phyloP scores from a whole-genome alignment of 2,329 filamentous ascomycete genomes.

The Aspergillus tamarii region DNA sequence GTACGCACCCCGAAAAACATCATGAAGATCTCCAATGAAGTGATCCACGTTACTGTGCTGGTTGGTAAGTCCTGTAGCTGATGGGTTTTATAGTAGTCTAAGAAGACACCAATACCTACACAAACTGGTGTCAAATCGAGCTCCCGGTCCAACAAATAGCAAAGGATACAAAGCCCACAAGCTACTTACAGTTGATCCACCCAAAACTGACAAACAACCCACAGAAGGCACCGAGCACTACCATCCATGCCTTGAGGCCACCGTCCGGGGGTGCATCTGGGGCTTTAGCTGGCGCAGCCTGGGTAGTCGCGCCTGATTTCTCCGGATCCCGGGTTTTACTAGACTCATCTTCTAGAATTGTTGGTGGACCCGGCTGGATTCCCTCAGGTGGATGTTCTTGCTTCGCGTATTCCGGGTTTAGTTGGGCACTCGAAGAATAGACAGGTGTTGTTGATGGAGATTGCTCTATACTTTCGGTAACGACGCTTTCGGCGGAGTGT shows the following conservation, averaged over 20 bases:
- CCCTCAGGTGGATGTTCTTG: neutral
- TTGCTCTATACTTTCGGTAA: neutral
- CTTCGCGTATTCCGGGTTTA: neutral
- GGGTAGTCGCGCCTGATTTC: constrained; percentile 11
- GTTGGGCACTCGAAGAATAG: neutral
- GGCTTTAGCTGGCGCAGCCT: constrained; percentile 10
- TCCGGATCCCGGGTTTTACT: constrained; percentile 3
- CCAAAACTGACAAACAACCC: constrained; percentile 56
- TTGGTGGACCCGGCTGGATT: neutral
- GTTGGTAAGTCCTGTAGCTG: constrained; percentile 5
- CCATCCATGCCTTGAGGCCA: constrained; percentile 39
- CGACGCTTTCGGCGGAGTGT: neutral
- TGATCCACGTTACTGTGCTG: constrained; percentile 11
- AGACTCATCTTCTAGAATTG: constrained; percentile 8
- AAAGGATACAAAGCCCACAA: constrained; percentile 32
- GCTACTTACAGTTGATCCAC: constrained; percentile 51
- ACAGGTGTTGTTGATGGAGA: neutral
- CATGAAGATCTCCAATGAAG: constrained; percentile 10
- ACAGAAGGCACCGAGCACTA: constrained; percentile 54
- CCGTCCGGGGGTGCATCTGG: constrained; percentile 33
- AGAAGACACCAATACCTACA: constrained; percentile 9
- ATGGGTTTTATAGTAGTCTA: constrained; percentile 8
- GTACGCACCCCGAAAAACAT: constrained; percentile 13
- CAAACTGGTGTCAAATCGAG: neutral
- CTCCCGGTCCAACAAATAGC: constrained; percentile 22